Conservation (phyloP, 164 flowering plant species). For the Hamamelis virginiana region DNA sequence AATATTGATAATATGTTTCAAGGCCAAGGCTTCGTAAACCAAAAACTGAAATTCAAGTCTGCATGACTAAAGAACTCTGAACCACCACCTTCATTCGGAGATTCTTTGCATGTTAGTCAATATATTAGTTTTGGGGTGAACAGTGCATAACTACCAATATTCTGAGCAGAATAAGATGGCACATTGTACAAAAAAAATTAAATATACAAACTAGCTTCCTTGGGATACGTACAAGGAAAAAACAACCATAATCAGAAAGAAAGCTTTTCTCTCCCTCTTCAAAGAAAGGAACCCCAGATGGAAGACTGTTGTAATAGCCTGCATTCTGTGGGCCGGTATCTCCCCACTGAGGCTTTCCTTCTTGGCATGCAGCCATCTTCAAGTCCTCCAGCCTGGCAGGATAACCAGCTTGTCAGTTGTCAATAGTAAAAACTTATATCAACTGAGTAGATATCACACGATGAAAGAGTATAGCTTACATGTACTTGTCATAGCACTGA, state of each 20-base stretch:
- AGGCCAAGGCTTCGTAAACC: no score
- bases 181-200: neutral
- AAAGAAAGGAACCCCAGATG: conserved; percentile 52
- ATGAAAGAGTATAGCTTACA: conserved; percentile 25
- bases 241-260: conserved; percentile 57
- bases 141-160: neutral
- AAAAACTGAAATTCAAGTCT: neutral
- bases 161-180: neutral
- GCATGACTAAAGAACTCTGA: neutral
- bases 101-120: neutral
- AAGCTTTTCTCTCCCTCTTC: conserved; percentile 50
- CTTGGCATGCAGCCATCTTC: conserved; percentile 39
- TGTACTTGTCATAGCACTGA: conserved; percentile 69
- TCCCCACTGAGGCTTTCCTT: conserved; percentile 66
- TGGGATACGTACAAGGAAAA: conserved; percentile 48
- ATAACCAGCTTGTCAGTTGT: conserved; percentile 6
- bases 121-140: neutral
- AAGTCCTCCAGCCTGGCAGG: conserved; percentile 49
- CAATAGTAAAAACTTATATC: conserved; percentile 1
- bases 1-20: no score
- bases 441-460: conserved; percentile 1
- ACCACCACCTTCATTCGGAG: neutral
- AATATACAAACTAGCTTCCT: neutral
- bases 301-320: conserved; percentile 53
- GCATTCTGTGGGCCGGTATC: conserved; percentile 52